phyloP scores from a whole-genome alignment of 1,284 basidiomycete genomes.

The Ustanciosporium gigantosporum region DNA sequence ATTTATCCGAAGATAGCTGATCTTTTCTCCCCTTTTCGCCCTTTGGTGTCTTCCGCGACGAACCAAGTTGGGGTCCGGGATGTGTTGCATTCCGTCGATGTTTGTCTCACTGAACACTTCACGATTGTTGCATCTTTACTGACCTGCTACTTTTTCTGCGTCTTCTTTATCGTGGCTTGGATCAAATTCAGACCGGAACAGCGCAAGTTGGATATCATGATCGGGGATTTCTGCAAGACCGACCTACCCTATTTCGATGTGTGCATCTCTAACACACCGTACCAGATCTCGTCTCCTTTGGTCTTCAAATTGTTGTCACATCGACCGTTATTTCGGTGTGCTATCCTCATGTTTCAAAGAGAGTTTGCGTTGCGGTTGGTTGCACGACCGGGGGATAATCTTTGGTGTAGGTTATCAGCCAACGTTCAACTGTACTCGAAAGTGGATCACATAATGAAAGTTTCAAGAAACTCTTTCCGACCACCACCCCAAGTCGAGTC shows the following conservation, averaged over 20 bases:
- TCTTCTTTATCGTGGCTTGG: not conserved
- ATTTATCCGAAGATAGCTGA: conserved; percentile 41
- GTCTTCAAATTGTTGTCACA: conserved; percentile 96
- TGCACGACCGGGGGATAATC: conserved; percentile 78
- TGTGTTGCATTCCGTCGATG: too few relatives aligned
- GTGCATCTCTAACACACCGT: conserved; percentile 98
- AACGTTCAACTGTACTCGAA: conserved; percentile 96
- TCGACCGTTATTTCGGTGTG: conserved; percentile 87
- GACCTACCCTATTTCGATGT: conserved; percentile 97
- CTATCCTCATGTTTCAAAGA: conserved; percentile 98
- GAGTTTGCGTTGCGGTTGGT: conserved; percentile 94
- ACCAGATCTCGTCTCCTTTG: conserved; percentile 97
- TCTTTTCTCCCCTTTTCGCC: too few relatives aligned
- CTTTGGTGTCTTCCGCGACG: too few relatives aligned
- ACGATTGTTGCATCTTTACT: conserved; percentile 3
- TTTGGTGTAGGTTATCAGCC: conserved; percentile 92
- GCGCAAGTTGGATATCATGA: conserved; percentile 87
- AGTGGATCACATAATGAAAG: conserved; percentile 95
- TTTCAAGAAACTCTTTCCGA: conserved; percentile 92
- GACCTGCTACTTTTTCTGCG: not conserved
- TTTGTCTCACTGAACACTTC: not conserved
- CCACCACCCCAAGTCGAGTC: conserved; percentile 95
- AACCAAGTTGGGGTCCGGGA: too few relatives aligned
- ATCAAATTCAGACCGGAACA: conserved; percentile 91
- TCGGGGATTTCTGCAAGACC: conserved; percentile 96